Evolutionary conservation across 1,284 basidiomycete species (phyloP), one percentile per base, ranked within the genome.

Genomic region (Gymnopus androsaceus): DNA sequence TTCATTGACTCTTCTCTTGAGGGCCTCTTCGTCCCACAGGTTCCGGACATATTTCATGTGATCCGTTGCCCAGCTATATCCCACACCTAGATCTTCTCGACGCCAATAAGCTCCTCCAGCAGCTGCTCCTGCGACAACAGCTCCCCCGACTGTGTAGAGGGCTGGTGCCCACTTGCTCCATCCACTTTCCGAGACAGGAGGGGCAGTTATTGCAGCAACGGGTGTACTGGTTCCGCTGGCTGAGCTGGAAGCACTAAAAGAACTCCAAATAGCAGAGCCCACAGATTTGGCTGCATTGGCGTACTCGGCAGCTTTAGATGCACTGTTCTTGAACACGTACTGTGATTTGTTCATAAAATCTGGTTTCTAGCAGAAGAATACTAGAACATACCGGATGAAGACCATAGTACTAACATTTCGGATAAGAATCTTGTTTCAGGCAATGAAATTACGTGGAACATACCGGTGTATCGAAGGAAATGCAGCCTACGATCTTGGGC

Each of bases 391-490:
- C n/a, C n/a, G 95, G 95, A 65, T 97, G 88, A 9, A 98, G 76
- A 11, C 94, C 94, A 25, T 92, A 81, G 69, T 90, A 95, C 91
- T 95, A 58, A 19, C 28, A 21, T 19, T 17, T 27, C 21, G 15
- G 19, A 21, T 41, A 17, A 37, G 51, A 14, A 36, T 40, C 12
- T 30, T 27, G 34, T 51, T 57, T 30, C 23, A 61, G 57, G 48
- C 48, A 45, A 56, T 23, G 30, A 37, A 7, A 37, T 64, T 31
- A 44, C 41, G 21, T 52, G 45, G 45, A 27, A 46, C 87, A 65
- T 71, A 92, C 92, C 6, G 94, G 95, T 1, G 95, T 96, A 67
- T 98, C 95, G 67, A 90, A 97, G 1, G 95, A 90, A 56, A 93
- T 74, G 59, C 88, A 88, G 5, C 86, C 92, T 34, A 92, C 78